Percentiles rank a stretch among this genome's conserved stretches.
phyloP scores from a whole-genome alignment of 805 yeast genomes.

The Brettanomyces nanus region DNA sequence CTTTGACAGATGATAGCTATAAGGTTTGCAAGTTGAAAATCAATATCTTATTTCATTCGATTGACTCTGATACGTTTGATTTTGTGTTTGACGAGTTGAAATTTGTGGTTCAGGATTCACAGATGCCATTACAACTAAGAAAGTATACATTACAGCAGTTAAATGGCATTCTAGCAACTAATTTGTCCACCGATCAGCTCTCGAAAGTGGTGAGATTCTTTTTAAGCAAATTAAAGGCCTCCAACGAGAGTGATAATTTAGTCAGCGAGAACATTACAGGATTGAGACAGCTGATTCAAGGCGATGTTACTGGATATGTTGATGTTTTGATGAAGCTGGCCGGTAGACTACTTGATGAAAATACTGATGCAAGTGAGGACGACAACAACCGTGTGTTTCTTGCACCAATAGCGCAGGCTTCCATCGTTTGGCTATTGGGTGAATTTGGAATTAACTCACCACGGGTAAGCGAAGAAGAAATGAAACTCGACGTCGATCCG shows the following conservation, averaged over 20 bases:
- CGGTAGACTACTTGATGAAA: slow-evolving; percentile 17
- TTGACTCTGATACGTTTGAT: slow-evolving; percentile 43
- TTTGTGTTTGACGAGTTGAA: slow-evolving; percentile 54
- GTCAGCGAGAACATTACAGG: slow-evolving; percentile 65
- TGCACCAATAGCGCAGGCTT: slow-evolving; percentile 52
- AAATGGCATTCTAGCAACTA: slow-evolving; percentile 17
- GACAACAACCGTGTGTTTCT: slow-evolving; percentile 3
- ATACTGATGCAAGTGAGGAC: slow-evolving; percentile 4
- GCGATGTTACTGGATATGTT: slow-evolving; percentile 43
- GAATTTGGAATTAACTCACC: slow-evolving; percentile 44
- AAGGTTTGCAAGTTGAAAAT: slow-evolving; percentile 46
- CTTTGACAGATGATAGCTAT: slow-evolving; percentile 46
- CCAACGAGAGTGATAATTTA: slow-evolving; percentile 24
- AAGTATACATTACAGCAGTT: slow-evolving; percentile 51
- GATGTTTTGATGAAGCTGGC: slow-evolving; percentile 45
- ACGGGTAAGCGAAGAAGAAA: slow-evolving; percentile 1
- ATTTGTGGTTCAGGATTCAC: slow-evolving; percentile 34
- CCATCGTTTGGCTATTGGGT: slow-evolving; percentile 86
- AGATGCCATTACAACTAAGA: slow-evolving; percentile 18
- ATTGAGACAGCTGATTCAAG: slow-evolving; percentile 63
- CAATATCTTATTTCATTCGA: slow-evolving; percentile 50
- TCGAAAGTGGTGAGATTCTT: slow-evolving; percentile 57
- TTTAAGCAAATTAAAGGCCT: slow-evolving; percentile 29
- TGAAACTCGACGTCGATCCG: background rate
- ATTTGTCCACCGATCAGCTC: slow-evolving; percentile 37